Percentiles rank a stretch among this genome's conserved stretches.
phyloP scores from a whole-genome alignment of 441 rosid genomes.

The Viola pubescens region DNA sequence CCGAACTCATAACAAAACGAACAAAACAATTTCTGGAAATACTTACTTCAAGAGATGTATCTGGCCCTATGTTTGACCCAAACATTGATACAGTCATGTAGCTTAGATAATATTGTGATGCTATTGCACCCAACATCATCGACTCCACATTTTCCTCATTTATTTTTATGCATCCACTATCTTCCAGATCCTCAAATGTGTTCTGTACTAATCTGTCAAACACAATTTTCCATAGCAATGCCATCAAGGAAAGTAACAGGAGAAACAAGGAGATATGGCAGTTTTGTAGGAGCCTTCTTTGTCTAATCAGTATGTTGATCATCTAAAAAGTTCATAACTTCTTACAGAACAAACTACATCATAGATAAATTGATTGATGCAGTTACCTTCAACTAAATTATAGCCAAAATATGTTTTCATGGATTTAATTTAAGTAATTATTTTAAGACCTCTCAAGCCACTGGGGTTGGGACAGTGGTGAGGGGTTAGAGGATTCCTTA shows the following conservation, averaged over 20 bases:
- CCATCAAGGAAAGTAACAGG: not conserved
- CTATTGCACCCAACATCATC: constrained; percentile 86
- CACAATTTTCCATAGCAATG: constrained; percentile 8
- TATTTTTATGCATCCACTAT: constrained; percentile 89
- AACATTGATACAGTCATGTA: constrained; percentile 95
- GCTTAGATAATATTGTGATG: constrained; percentile 96
- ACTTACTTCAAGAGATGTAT: constrained; percentile 90
- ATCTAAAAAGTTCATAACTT: not conserved
- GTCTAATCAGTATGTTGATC: not conserved
- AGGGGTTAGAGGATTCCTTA: too few species aligned
- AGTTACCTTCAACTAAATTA: not conserved
- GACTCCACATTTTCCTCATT: constrained; percentile 74
- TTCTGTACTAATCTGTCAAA: constrained; percentile 73
- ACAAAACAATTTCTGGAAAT: not conserved
- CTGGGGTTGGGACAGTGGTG: too few species aligned
- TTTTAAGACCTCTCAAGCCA: too few species aligned
- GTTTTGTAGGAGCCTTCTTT: not conserved
- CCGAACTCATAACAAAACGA: constrained; percentile 7
- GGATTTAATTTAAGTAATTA: too few species aligned
- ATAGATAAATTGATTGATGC: not conserved
- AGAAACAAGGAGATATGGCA: not conserved
- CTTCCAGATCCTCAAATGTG: constrained; percentile 98
- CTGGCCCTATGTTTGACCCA: constrained; percentile 92
- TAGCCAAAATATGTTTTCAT: too few species aligned
- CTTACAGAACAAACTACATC: constrained; percentile 6